A percentile compares a stretch with the other conserved stretches of the same genome.
phyloP scores from a whole-genome alignment of 1,139 yeast species.

The Yamadazyma atmosphaerica region DNA sequence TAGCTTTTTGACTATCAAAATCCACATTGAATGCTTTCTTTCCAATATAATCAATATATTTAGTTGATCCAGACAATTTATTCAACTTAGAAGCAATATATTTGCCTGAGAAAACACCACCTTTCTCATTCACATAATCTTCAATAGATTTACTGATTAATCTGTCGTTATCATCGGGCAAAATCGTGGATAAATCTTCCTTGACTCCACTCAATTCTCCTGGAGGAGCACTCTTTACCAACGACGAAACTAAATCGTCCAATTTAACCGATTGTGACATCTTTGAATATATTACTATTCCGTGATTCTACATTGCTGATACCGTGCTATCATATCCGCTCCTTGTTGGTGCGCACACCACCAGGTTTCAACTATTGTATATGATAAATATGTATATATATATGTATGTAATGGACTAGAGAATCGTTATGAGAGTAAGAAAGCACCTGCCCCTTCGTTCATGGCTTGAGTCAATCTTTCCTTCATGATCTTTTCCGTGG shows the following conservation, averaged over 20 bases:
- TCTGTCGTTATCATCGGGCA: conserved; percentile 21
- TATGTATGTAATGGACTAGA: neutral
- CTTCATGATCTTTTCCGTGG: conserved; percentile 59
- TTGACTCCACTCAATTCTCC: conserved; percentile 38
- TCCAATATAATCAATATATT: conserved; percentile 39
- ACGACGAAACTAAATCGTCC: conserved; percentile 27
- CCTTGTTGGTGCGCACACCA: no score
- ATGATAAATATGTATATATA: neutral
- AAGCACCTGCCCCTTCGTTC: conserved; percentile 87
- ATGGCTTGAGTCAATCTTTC: conserved; percentile 67
- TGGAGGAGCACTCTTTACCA: conserved; percentile 42
- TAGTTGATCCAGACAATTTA: conserved; percentile 32
- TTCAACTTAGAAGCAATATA: conserved; percentile 38
- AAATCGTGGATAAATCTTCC: conserved; percentile 25
- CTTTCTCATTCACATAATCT: conserved; percentile 27
- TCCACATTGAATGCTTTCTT: conserved; percentile 64
- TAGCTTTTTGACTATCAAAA: conserved; percentile 42
- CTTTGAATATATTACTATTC: no score
- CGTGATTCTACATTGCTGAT: no score
- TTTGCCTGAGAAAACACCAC: conserved; percentile 30
- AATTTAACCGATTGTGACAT: conserved; percentile 8
- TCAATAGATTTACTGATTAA: conserved; percentile 32
- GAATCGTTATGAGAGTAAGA: conserved; percentile 62
- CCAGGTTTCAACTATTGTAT: no score
- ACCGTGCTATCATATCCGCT: no score